Evolutionary conservation across 345 rosid species (phyloP).

Genomic region (Geranium rotundifolium): DNA sequence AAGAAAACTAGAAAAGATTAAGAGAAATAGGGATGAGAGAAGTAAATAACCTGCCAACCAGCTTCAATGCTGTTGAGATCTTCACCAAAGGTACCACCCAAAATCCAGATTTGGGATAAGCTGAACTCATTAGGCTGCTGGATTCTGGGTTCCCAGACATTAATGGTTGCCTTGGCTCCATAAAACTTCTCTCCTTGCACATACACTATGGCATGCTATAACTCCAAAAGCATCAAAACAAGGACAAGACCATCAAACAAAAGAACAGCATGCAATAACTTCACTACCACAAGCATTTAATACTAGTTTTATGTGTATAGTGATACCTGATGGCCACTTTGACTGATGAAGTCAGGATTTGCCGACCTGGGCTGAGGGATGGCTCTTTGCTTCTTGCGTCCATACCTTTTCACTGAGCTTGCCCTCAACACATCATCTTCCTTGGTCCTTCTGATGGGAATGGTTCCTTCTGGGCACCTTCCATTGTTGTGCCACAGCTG

Average conservation of each 20-base stretch:
- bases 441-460: conserved; percentile 29
- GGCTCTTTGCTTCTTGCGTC: conserved; percentile 22
- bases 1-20: background rate
- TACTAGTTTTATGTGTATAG: background rate
- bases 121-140: conserved; percentile 30
- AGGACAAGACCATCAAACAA: background rate
- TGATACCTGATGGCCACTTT: conserved; percentile 1
- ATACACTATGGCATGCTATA: conserved; percentile 30
- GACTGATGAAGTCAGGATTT: conserved; percentile 15
- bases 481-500: conserved; percentile 27
- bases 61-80: conserved; percentile 37
- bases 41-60: conserved; percentile 26
- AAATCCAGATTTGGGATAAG: conserved; percentile 27
- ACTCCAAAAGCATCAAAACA: background rate
- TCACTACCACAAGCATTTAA: background rate
- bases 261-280: background rate
- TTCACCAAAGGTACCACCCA: conserved; percentile 30
- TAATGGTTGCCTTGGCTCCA: conserved; percentile 31
- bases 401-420: conserved; percentile 26
- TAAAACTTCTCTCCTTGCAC: conserved; percentile 25
- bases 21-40: background rate
- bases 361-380: conserved; percentile 29
- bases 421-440: conserved; percentile 26
- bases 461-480: conserved; percentile 23
- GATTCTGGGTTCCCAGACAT: conserved; percentile 32